Base-by-base conservation (phyloP, 345 rosid genomes). In the Brassica rapa region DNA sequence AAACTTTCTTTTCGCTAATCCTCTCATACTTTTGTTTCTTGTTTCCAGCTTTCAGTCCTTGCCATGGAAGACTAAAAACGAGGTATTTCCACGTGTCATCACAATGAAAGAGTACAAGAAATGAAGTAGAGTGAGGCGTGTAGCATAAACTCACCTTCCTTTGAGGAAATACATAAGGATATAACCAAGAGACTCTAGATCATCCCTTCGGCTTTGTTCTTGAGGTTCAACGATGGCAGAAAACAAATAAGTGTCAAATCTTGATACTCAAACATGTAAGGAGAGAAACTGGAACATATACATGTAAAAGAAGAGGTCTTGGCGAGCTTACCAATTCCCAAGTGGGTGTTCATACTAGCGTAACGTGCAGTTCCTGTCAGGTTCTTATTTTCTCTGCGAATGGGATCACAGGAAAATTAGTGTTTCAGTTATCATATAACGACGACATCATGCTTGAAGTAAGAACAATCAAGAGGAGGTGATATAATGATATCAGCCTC, bases 121-220 rank as follows among this genome's bases (percentile, higher is more conserved):
- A 8, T 16, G 51, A 11, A 55, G 6, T 3, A 39, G 51, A 53
- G 71, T 16, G 19, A 68, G 8, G 55, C 9, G 37, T 66, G 63
- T 51, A 74, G 63, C 60, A 77, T 65, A 9, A 41, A 61, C 57
- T 61, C 62, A 83, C 91, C 91, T 86, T 85, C 92, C 92, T 70
- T 84, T 87, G 74, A 93, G 83, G 70, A 93, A 93, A 70, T 93
- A 93, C 91, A 93, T 87, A 65, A 93, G 93, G 65, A 89, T 93
- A 72, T 88, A 93, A 70, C 98, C 98, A 80, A 93, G 97, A 67
- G 98, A 93, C 78, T 93, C 97, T 32, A 93, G 82, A 87, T 93
- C 98, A 88, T 93, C 98, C 82, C 98, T 89, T 72, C 98, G 89
- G 82, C 92, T 88, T 86, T 88, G 92, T 71, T 88, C 91, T 88